phyloP scores from a whole-genome alignment of 73 alveolate genomes.

The Tetrahymena thermophila region DNA sequence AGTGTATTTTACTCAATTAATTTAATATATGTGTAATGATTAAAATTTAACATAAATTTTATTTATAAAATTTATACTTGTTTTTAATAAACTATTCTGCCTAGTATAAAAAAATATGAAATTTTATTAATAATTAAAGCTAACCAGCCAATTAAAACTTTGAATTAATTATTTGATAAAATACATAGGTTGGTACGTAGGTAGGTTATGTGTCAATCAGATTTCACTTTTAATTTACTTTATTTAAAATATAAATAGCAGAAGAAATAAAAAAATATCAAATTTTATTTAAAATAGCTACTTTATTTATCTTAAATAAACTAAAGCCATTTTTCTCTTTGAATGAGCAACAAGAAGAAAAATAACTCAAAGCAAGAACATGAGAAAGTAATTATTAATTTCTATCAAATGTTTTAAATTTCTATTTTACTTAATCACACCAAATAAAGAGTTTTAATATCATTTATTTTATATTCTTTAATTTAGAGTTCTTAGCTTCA shows the following conservation, averaged over 20 bases:
- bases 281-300: not conserved
- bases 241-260: not conserved
- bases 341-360: not conserved
- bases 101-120: not conserved
- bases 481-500: not conserved
- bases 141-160: not conserved
- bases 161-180: too few species aligned
- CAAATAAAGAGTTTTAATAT: too few species aligned
- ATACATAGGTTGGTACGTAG: not conserved
- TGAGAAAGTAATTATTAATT: not conserved
- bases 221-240: not conserved
- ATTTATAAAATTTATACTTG: not conserved
- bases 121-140: not conserved
- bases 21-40: too few species aligned
- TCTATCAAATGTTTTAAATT: not conserved
- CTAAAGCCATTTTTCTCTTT: not conserved
- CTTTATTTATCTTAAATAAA: too few species aligned
- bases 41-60: not conserved
- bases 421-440: not conserved
- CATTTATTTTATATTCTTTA: too few species aligned
- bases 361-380: not conserved
- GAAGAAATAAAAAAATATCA: not conserved
- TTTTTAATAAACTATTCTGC: not conserved
- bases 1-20: too few species aligned
- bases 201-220: not conserved